A percentile compares a stretch with the other conserved stretches of the same genome.
Conservation (phyloP, 2,329 filamentous ascomycete genomes). For the Phoma sp. region DNA sequence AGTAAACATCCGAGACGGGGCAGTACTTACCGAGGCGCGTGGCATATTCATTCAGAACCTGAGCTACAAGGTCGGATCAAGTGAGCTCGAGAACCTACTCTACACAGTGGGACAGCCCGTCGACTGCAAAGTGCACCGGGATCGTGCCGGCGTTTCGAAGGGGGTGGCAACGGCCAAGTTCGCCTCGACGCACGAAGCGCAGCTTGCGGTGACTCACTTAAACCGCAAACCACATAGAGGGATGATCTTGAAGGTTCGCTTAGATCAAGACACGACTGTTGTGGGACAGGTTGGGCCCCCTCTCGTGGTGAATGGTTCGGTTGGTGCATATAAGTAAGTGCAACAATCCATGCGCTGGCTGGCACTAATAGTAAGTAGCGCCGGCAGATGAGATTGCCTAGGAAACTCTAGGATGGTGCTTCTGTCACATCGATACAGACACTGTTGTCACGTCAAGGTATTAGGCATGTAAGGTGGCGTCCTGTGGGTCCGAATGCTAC, state of each 20-base stretch:
- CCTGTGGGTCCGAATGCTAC: constrained; percentile 1
- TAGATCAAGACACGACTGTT: constrained; percentile 44
- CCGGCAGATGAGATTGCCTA: not conserved
- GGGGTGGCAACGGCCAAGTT: constrained; percentile 45
- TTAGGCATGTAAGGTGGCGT: constrained; percentile 7
- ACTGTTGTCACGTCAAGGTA: not conserved
- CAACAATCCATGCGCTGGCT: not conserved
- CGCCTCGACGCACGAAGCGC: constrained; percentile 37
- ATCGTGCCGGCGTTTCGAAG: constrained; percentile 37
- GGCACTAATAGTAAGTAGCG: constrained; percentile 9
- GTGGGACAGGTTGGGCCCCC: constrained; percentile 39
- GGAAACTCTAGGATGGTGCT: not conserved
- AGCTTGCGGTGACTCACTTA: constrained; percentile 35
- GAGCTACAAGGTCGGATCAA: constrained; percentile 33
- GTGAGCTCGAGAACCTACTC: constrained; percentile 38
- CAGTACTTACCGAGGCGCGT: constrained; percentile 45
- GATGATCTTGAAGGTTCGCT: constrained; percentile 41
- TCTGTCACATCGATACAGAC: not conserved
- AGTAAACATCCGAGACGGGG: constrained; percentile 47
- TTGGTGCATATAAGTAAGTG: constrained; percentile 14
- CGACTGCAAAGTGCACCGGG: constrained; percentile 34
- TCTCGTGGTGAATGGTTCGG: constrained; percentile 16
- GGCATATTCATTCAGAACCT: constrained; percentile 47
- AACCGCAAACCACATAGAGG: constrained; percentile 39
- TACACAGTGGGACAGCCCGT: constrained; percentile 33